Evolutionary conservation across 1,284 basidiomycete species (phyloP), one percentile per base, ranked within the genome.

Genomic region (Cryptococcus maquisensis): DNA sequence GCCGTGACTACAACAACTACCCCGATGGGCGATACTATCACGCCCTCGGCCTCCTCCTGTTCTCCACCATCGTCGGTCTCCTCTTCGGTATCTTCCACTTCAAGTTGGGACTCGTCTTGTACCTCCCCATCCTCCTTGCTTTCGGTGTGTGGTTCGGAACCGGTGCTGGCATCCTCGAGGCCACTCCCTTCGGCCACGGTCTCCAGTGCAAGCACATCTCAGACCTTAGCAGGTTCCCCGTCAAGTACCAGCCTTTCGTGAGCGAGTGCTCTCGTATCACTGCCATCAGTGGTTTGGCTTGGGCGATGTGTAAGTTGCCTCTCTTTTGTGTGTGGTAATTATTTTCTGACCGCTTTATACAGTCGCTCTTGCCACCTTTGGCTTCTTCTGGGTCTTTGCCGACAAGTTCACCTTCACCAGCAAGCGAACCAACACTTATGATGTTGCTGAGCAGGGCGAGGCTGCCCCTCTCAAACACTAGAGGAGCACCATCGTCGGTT

Each of bases 151-250:
- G 57, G 37, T 64, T 47, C 40, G 66, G 68, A 26, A 65, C 63
- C 26, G 61, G 62, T 24, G 71, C 71, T 6, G 71, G 71, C 49
- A 65, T 71, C 57, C 54, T 73, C 47, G 49, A 65, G n/a, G 45
- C 24, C 7, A 71, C 71, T 3, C 71, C 71, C 35, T 73, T 69
- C 60, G 71, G 71, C 16, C 69, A 71, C 62, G 67, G 66, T 32
- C 56, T 68, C 40, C 67, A 69, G 55, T 73, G 71, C 63, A 56
- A 57, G 39, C 56, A 57, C 39, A 57, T 20, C 20, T 28, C 9
- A 12, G 65, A 70, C 52, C 59, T 63, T 36, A 49, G 55, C 15
- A 21, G 39, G 13, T 70, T 73, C 62, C 53, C 67, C 8, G 53
- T 38, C 3, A 51, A 59, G 28, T 73, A 55, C 55, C 57, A 51